These are phyloP conservation scores for Lentinula raphanica DNA, from an alignment of 768 basidiomycete species.

Conservation along the genomic window DNA sequence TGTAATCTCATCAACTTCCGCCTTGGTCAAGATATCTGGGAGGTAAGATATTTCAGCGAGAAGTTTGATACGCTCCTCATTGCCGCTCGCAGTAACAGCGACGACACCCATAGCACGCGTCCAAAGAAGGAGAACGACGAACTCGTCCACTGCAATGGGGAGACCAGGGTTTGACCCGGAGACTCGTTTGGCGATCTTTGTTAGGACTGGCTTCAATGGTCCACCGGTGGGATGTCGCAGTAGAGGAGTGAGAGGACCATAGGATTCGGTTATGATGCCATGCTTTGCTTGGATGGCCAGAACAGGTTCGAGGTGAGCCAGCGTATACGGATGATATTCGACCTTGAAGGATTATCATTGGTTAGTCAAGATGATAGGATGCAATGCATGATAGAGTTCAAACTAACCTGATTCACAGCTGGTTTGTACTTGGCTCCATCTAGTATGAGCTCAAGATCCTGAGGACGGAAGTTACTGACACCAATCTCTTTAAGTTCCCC, in stretches of 20 bases:
- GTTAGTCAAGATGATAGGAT: neutral
- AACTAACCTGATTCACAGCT: conserved; percentile 45
- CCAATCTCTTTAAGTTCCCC: conserved; percentile 39
- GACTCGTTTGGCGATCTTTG: conserved; percentile 21
- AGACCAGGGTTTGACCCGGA: neutral
- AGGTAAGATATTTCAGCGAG: conserved; percentile 24
- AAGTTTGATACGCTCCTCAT: conserved; percentile 23
- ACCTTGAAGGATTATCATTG: conserved; percentile 17
- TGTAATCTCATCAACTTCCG: conserved; percentile 30
- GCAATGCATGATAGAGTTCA: neutral
- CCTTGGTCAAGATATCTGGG: conserved; percentile 23
- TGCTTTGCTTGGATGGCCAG: conserved; percentile 30
- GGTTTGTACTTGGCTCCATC: conserved; percentile 44
- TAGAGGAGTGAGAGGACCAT: conserved; percentile 31
- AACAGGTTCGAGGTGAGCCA: conserved; percentile 26
- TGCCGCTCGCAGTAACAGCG: conserved; percentile 28
- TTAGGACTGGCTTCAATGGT: conserved; percentile 33
- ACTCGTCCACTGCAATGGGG: conserved; percentile 2
- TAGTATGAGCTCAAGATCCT: conserved; percentile 38
- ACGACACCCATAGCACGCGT: conserved; percentile 26
- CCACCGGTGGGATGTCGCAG: conserved; percentile 16
- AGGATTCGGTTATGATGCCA: conserved; percentile 33
- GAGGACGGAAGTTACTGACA: conserved; percentile 48
- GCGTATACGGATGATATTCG: conserved; percentile 32
- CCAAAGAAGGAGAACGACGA: conserved; percentile 28